Percentiles rank a stretch among this genome's conserved stretches.
phyloP scores from a whole-genome alignment of 306 rosid species.

The Prunus salicina region DNA sequence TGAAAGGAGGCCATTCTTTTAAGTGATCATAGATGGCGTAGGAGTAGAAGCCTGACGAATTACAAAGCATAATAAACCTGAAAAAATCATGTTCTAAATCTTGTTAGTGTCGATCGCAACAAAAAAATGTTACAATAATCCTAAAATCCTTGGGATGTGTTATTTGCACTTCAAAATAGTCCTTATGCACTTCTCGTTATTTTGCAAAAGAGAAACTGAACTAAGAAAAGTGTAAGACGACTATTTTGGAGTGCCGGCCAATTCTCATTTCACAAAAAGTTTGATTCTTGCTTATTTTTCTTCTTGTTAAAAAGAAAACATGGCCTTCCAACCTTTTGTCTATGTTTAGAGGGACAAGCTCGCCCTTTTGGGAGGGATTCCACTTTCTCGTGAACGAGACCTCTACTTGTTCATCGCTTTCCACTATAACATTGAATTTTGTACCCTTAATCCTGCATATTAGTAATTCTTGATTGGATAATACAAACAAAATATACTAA shows the following conservation, averaged over 20 bases:
- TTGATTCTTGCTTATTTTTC: no score
- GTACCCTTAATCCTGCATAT: conserved; percentile 62
- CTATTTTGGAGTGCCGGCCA: no score
- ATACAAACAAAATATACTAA: no score
- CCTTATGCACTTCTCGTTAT: no score
- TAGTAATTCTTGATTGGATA: background rate
- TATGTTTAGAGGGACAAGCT: conserved; percentile 70
- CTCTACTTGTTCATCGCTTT: conserved; percentile 79
- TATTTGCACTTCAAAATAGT: no score
- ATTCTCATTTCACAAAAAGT: no score
- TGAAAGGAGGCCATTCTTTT: conserved; percentile 85
- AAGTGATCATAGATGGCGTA: conserved; percentile 84
- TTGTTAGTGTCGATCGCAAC: background rate
- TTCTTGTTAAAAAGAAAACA: no score
- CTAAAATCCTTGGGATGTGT: no score
- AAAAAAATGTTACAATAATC: no score
- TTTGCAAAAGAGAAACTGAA: no score
- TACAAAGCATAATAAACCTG: conserved; percentile 84
- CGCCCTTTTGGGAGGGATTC: conserved; percentile 55
- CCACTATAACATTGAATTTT: conserved; percentile 57
- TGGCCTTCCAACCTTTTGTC: conserved; percentile 55
- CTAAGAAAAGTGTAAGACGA: no score
- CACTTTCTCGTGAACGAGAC: conserved; percentile 75
- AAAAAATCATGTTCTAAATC: background rate
- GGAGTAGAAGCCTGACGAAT: conserved; percentile 81